Evolutionary conservation across 805 yeast species (phyloP).

Genomic region (Kodamaea kaohsiungensis): DNA sequence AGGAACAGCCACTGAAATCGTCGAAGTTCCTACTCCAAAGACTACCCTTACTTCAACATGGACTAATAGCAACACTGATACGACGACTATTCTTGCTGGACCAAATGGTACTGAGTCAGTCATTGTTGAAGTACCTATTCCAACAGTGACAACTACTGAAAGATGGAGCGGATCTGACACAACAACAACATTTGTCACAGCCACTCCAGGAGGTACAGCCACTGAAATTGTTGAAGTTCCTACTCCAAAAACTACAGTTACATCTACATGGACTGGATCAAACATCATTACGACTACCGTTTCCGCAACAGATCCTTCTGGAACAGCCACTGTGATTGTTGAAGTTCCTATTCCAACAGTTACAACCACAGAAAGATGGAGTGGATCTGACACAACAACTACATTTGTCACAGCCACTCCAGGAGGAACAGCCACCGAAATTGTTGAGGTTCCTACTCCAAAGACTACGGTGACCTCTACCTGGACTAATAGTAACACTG

Average conservation of each 20-base stretch:
- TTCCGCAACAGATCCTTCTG: slow-evolving; percentile 11
- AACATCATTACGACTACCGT: slow-evolving; percentile 11
- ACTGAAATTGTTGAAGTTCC: slow-evolving; percentile 11
- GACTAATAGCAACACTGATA: slow-evolving; percentile 8
- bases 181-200: neutral
- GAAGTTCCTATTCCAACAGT: slow-evolving; percentile 19
- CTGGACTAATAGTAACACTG: too few relatives aligned
- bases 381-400: slow-evolving; percentile 13
- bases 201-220: neutral
- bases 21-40: slow-evolving; percentile 16
- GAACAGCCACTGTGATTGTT: slow-evolving; percentile 24
- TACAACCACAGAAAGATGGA: slow-evolving; percentile 11
- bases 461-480: too few relatives aligned
- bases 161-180: neutral
- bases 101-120: slow-evolving; percentile 13
- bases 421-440: slow-evolving; percentile 14
- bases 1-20: slow-evolving; percentile 24
- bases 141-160: slow-evolving; percentile 3
- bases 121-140: slow-evolving; percentile 15
- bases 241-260: slow-evolving; percentile 10
- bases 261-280: slow-evolving; percentile 13
- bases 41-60: slow-evolving; percentile 11
- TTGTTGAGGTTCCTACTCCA: slow-evolving; percentile 11
- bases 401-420: slow-evolving; percentile 13
- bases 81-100: slow-evolving; percentile 14